Base-by-base conservation (phyloP, 2,329 filamentous ascomycete species). In the Fusarium udum region DNA sequence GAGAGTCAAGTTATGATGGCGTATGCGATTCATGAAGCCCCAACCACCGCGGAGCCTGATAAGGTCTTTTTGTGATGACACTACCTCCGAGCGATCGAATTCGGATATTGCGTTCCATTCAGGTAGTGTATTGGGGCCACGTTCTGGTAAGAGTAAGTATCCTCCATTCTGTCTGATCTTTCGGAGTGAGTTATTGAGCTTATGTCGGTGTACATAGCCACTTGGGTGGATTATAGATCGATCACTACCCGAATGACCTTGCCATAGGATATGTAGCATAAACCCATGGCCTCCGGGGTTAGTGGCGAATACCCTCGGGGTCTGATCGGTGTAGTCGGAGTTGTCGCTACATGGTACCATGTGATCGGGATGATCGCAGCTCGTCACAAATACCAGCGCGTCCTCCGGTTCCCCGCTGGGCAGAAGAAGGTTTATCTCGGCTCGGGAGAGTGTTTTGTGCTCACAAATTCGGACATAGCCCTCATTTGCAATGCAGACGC, bases 61-160 rank as follows among this genome's bases (percentile, higher is more conserved):
- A 20, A 51, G 48, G 6, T 24, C 48, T 51, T 34, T 12, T 24
- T 24, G n/a, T 24, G n/a, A 5, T 3, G 31, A 20, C 6, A 51
- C 31, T 6, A 34, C n/a, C 31, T 51, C 31, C 1, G 31, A 34
- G 3, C n/a, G 6, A 7, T 51, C 48, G 2, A 51, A 7, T 10
- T 34, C n/a, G 16, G 48, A 14, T 13, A 51, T 51, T 7, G 3
- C 48, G 1, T 10, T 24, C 48, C n/a, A 51, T 34, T 24, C 48
- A 8, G 16, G 48, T 4, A 24, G 0, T 0, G n/a, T 34, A 24
- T 51, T 24, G 6, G 16, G 12, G 4, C 31, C 31, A 15, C n/a
- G n/a, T 20, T 34, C 2, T 14, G 31, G 31, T 7, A 51, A 16
- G 0, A 34, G 14, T 4, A 20, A 3, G 0, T 15, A 16, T 20